Evolutionary conservation across 2,329 filamentous ascomycete species (phyloP), one percentile per base, ranked within the genome.

Genomic region (Blastomyces emzantsi): DNA sequence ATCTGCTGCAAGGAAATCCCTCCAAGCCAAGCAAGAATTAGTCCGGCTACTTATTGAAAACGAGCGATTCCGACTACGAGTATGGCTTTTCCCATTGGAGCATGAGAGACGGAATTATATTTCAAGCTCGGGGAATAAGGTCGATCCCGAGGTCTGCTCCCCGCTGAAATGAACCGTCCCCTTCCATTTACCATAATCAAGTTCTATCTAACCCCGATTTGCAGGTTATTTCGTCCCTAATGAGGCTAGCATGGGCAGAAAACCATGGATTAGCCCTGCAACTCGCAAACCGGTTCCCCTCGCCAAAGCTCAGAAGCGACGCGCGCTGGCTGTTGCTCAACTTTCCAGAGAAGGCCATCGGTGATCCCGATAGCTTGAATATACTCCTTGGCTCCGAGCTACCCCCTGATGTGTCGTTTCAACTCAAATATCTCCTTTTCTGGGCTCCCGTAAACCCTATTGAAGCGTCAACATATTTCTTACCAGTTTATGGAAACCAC

Each of bases 361-460:
- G 84, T 62, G 89, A 96, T 66, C 87, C 94, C 0, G 90, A 93
- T 69, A 92, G 91, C 36, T 79, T 99, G 57, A 86, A 92, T 58
- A 80, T 97, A 25, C 81, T 99, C 63, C 83, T 99, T 39, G 91
- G 90, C 25, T 83, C 87, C 30, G 80, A 85, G 54, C 77, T 97
- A 60, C 92, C 92, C 0, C 80, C 81, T 49, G 93, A 97, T 76
- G 83, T 97, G 55, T 87, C 85, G 62, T 87, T 87, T 69, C 92
- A 97, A 75, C 82, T 97, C 62, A 96, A 93, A 86, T 96, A 96
- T 75, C 80, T 99, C 19, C 80, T 99, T 1, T 97, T 90, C 78
- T 99, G 94, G 94, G 85, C 89, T 28, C 87, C 94, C 0, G 87
- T 96, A 41, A 96, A 96, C 71, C 94, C 94, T 0, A 89, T 96